A percentile compares a stretch with the other conserved stretches of the same genome.
Conservation (phyloP, 2,329 filamentous ascomycete genomes). For the Aspergillus sp. region DNA sequence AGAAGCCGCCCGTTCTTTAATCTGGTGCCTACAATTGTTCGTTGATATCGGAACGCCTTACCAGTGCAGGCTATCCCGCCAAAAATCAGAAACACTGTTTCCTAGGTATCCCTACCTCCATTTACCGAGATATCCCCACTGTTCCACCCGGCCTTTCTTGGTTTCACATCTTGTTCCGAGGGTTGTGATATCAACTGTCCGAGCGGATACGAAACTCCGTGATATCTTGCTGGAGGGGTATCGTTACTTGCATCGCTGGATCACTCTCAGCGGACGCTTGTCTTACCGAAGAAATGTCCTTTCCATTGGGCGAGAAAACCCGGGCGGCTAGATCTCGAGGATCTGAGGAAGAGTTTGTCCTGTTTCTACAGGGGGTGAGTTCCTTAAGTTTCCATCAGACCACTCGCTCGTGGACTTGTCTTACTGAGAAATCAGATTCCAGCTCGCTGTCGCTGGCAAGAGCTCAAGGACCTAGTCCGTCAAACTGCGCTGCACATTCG, state of each 20-base stretch:
- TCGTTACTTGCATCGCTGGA: background rate
- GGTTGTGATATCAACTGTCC: conserved; percentile 5
- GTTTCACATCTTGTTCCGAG: background rate
- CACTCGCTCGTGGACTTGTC: background rate
- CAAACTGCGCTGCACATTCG: conserved; percentile 46
- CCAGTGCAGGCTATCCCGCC: background rate
- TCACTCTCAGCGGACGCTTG: background rate
- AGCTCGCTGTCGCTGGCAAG: conserved; percentile 46
- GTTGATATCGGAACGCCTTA: background rate
- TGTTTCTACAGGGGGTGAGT: conserved; percentile 45
- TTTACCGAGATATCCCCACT: background rate
- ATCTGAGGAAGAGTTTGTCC: conserved; percentile 45
- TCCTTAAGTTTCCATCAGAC: background rate
- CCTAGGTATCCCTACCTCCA: background rate
- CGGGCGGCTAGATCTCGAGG: conserved; percentile 30
- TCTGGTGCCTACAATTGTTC: background rate
- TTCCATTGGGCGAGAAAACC: conserved; percentile 32
- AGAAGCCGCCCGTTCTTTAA: background rate
- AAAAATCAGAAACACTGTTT: background rate
- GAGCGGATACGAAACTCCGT: conserved; percentile 1
- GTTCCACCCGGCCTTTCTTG: background rate
- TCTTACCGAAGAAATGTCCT: conserved; percentile 26
- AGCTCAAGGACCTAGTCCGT: conserved; percentile 46
- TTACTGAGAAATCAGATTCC: conserved; percentile 36
- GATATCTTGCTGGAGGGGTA: background rate